These are phyloP conservation scores for Aspergillus fumigatiaffinis DNA, from an alignment of 2,329 filamentous ascomycete genomes.

Conservation along the genomic window DNA sequence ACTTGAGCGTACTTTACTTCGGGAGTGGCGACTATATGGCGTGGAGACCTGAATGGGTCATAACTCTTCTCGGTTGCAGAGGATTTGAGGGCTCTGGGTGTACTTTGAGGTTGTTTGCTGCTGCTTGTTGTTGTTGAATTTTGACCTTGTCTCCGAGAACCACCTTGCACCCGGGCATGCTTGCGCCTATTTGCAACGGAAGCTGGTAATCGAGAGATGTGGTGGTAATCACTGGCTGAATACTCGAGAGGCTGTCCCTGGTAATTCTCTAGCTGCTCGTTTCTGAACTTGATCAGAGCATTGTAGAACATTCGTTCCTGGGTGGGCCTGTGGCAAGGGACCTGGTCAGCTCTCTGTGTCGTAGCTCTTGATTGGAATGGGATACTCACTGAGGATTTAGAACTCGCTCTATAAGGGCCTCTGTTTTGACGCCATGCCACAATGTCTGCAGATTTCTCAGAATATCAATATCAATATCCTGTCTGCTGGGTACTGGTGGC, in stretches of 20 bases:
- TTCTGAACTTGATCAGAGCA: slow-evolving; percentile 74
- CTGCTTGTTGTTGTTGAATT: slow-evolving; percentile 54
- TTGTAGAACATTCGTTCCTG: slow-evolving; percentile 94
- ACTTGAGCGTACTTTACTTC: slow-evolving; percentile 63
- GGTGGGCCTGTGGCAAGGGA: slow-evolving; percentile 57
- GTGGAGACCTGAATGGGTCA: slow-evolving; percentile 76
- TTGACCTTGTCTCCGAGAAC: slow-evolving; percentile 47
- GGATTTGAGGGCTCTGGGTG: slow-evolving; percentile 46
- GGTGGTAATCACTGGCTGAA: slow-evolving; percentile 88
- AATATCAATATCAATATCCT: slow-evolving; percentile 75
- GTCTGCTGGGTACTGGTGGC: slow-evolving; percentile 54
- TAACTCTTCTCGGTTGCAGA: slow-evolving; percentile 60
- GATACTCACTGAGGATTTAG: slow-evolving; percentile 57
- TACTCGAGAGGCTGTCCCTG: slow-evolving; percentile 70
- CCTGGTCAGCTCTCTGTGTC: background rate
- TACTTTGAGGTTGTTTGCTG: slow-evolving; percentile 45
- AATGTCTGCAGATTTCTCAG: slow-evolving; percentile 81
- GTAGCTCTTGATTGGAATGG: too few relatives aligned
- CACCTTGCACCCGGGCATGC: slow-evolving; percentile 14
- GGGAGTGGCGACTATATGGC: slow-evolving; percentile 46
- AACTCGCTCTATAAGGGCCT: slow-evolving; percentile 67
- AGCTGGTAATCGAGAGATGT: slow-evolving; percentile 49
- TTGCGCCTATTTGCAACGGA: slow-evolving; percentile 29
- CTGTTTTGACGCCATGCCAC: slow-evolving; percentile 81
- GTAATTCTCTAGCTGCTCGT: slow-evolving; percentile 84